Percentiles rank a stretch among this genome's conserved stretches.
Conservation (phyloP, 2,329 filamentous ascomycete genomes). For the Lecanoromycetidae sp. region DNA sequence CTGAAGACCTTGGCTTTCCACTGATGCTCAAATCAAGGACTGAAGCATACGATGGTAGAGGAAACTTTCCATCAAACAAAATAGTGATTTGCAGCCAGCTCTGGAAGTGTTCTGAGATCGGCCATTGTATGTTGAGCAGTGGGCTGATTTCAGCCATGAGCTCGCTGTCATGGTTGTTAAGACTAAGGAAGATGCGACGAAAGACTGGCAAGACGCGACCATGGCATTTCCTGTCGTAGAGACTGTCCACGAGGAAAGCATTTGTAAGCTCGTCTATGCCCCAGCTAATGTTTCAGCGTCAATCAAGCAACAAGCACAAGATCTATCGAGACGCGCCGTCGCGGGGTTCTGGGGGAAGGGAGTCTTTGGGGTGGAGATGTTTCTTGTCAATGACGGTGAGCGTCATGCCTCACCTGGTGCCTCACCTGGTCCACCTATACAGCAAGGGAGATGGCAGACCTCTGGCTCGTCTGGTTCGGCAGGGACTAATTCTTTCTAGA, state of each 20-base stretch:
- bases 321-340: conserved; percentile 68
- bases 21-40: conserved; percentile 88
- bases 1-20: conserved; percentile 59
- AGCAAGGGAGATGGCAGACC: too few species aligned
- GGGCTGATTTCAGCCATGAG: conserved; percentile 69
- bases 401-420: conserved; percentile 15
- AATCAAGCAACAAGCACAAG: conserved; percentile 55
- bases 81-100: conserved; percentile 51
- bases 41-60: conserved; percentile 83
- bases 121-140: conserved; percentile 74
- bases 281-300: conserved; percentile 58
- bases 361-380: conserved; percentile 95
- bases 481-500: too few species aligned
- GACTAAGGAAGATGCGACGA: conserved; percentile 55
- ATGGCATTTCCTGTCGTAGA: conserved; percentile 82
- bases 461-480: too few species aligned
- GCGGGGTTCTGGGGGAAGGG: conserved; percentile 74
- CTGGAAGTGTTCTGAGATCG: conserved; percentile 25
- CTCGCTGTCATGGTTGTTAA: conserved; percentile 91
- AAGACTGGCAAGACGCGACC: conserved; percentile 28
- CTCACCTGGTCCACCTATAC: too few species aligned
- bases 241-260: conserved; percentile 86
- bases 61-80: conserved; percentile 53
- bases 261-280: conserved; percentile 81
- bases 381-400: conserved; percentile 59